These are phyloP conservation scores for Lentinula boryana DNA, from an alignment of 768 basidiomycete genomes.

Conservation along the genomic window DNA sequence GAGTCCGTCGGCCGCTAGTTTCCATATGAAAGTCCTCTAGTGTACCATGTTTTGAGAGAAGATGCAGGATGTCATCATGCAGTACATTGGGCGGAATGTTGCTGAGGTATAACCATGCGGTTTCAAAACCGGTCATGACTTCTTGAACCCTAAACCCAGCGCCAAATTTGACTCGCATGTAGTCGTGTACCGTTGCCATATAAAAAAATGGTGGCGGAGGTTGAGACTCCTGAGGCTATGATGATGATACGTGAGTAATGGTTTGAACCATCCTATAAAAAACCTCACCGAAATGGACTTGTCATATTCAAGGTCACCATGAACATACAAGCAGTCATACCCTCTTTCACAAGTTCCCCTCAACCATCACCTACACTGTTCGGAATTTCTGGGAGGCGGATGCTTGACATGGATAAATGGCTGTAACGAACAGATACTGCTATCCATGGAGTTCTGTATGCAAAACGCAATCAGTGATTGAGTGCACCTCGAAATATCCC, in stretches of 20 bases:
- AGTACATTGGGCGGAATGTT: conserved; percentile 38
- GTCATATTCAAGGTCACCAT: conserved; percentile 6
- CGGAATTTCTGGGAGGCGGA: conserved; percentile 13
- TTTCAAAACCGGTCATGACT: conserved; percentile 64
- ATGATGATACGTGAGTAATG: too few relatives aligned
- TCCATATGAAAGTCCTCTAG: not conserved
- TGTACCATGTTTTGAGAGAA: conserved; percentile 26
- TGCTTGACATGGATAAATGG: not conserved
- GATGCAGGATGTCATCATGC: conserved; percentile 23
- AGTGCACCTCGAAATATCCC: too few relatives aligned
- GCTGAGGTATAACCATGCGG: conserved; percentile 49
- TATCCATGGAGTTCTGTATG: not conserved
- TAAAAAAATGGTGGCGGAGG: conserved; percentile 5
- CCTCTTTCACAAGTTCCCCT: conserved; percentile 17
- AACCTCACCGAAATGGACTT: too few relatives aligned
- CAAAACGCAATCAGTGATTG: not conserved
- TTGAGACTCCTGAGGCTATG: not conserved
- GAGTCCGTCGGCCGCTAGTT: conserved; percentile 24
- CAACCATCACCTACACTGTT: conserved; percentile 26
- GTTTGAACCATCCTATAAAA: too few relatives aligned
- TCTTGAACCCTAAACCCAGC: conserved; percentile 56
- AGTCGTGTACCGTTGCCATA: conserved; percentile 38
- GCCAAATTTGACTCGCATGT: conserved; percentile 52
- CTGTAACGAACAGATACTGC: not conserved
- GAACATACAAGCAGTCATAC: conserved; percentile 15